Evolutionary conservation across 495 filamentous ascomycete genomes (phyloP).

Genomic region (Talaromyces thailandensis): DNA sequence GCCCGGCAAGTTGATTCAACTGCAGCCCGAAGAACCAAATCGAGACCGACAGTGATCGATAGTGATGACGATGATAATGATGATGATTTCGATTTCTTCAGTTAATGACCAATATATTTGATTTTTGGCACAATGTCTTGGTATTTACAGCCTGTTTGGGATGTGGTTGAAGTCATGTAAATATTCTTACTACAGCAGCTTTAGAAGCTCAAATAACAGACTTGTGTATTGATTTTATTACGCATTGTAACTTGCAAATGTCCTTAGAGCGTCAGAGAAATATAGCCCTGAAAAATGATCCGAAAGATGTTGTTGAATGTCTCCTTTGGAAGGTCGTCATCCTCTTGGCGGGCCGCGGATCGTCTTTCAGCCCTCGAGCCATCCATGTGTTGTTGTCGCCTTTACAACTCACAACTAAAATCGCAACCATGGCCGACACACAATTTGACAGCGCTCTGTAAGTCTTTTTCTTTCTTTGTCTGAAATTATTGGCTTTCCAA

Average conservation of each 20-base stretch:
- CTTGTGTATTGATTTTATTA: background rate
- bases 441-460: conserved; percentile 60
- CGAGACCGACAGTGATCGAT: conserved; percentile 15
- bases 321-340: background rate
- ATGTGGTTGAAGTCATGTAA: background rate
- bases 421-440: conserved; percentile 39
- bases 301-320: background rate
- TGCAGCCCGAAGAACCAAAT: conserved; percentile 6
- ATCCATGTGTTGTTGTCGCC: background rate
- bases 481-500: background rate
- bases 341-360: background rate
- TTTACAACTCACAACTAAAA: background rate
- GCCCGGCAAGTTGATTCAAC: conserved; percentile 3
- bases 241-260: background rate
- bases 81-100: conserved; percentile 5
- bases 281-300: background rate
- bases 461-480: conserved; percentile 13
- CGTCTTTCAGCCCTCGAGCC: background rate
- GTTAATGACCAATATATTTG: background rate
- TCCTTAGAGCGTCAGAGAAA: background rate
- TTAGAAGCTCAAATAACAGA: background rate
- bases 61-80: conserved; percentile 24
- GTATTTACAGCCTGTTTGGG: background rate
- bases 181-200: background rate
- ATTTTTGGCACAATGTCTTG: background rate